Evolutionary conservation across 371 early-diverging fungal species (phyloP), one percentile per base, ranked within the genome.

Genomic region (Vairimorpha apis): DNA sequence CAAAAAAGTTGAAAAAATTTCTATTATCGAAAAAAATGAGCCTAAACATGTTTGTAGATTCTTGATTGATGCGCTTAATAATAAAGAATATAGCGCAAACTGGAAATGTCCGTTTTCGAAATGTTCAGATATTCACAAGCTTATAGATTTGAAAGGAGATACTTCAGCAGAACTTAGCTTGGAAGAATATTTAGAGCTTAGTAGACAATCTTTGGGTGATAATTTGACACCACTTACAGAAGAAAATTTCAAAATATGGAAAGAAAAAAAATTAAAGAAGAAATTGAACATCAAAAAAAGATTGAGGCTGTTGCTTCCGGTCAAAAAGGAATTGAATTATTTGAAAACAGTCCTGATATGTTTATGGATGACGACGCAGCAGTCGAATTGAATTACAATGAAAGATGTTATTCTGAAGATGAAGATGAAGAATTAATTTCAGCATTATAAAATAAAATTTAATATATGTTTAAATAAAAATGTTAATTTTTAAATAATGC

Each of bases 51-150:
- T 97, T n/a, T 97, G 98, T 87, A 95, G 93, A 85, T 89, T 85
- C 85, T 94, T 96, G 79, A 87, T 97, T 86, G 94, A 95, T 78
- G 96, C 96, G n/a, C 90, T 97, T 67, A 95, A 96, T 79, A 85
- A 86, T 65, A 84, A 88, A 79, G 94, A 94, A 84, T 95, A 95
- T 82, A 94, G 92, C 65, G 92, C 92, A 91, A 93, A 92, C 86
- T 97, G 97, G 97, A 90, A 90, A 70, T 96, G 98, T 83, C 95
- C 93, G 4, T 89, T 89, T 72, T 53, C 76, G 27, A 64, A 41
- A 18, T 79, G 79, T 47, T 51, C 10, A 14, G 79, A 79, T 67
- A 56, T 79, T 25, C 79, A 79, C 51, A 79, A 65, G 38, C 38
- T 79, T 4, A 68, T 66, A 23, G 79, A 79, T 13, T 29, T 79